phyloP scores from a whole-genome alignment of 805 yeast species.

The Cyberlindnera mississippiensis region DNA sequence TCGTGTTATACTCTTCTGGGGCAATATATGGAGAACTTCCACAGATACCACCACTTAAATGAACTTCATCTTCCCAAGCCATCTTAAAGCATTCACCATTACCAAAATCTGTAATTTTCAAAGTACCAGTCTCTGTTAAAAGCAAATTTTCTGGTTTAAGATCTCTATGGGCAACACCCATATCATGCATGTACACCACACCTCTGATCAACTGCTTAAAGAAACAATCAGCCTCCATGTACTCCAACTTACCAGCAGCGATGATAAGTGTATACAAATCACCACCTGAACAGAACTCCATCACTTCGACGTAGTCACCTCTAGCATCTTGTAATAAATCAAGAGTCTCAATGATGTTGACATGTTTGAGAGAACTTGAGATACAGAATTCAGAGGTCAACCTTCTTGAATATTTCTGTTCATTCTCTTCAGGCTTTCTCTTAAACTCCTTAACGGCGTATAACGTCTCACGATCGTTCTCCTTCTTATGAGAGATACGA shows the following conservation, averaged over 20 bases:
- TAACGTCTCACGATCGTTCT: conserved; percentile 42
- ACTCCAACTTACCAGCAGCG: conserved; percentile 74
- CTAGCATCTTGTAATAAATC: conserved; percentile 79
- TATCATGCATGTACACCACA: conserved; percentile 81
- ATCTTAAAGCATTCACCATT: conserved; percentile 76
- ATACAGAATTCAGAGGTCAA: conserved; percentile 82
- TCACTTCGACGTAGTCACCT: conserved; percentile 79
- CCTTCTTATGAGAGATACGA: conserved; percentile 74
- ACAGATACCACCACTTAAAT: conserved; percentile 69
- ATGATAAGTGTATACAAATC: conserved; percentile 71
- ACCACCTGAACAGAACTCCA: conserved; percentile 84
- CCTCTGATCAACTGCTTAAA: conserved; percentile 83
- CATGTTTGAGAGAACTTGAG: conserved; percentile 71
- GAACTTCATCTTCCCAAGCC: conserved; percentile 78
- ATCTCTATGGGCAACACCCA: conserved; percentile 90
- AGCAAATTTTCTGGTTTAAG: conserved; percentile 84
- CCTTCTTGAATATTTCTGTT: conserved; percentile 64
- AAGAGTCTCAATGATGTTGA: conserved; percentile 70
- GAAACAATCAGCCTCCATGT: conserved; percentile 84
- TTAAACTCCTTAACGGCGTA: conserved; percentile 89
- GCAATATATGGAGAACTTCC: conserved; percentile 91
- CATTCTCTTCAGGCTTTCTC: conserved; percentile 54
- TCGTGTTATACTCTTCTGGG: conserved; percentile 70
- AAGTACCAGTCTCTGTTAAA: conserved; percentile 63
- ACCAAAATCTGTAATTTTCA: conserved; percentile 88